A percentile compares a stretch with the other conserved stretches of the same genome.
These are phyloP conservation scores for Russula sp. DNA, from an alignment of 768 basidiomycete species.

Conservation along the genomic window DNA sequence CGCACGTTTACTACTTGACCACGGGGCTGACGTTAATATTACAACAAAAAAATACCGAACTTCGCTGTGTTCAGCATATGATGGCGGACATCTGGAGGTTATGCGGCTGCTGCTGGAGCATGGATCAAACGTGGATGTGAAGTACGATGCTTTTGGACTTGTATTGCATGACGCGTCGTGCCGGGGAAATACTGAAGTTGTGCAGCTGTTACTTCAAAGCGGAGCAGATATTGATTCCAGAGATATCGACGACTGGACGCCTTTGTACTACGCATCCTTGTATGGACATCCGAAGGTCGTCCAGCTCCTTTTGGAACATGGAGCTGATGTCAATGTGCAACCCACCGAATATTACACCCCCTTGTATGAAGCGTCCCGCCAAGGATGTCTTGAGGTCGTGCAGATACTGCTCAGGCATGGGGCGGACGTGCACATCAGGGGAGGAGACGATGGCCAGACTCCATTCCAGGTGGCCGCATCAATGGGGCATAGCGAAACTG, in stretches of 20 bases:
- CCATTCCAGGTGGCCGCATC: background rate
- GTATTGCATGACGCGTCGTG: background rate
- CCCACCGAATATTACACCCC: background rate
- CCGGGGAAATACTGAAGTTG: background rate
- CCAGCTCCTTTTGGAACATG: background rate
- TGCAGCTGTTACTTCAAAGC: background rate
- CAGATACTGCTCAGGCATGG: background rate
- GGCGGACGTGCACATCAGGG: background rate
- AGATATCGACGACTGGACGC: too few species aligned
- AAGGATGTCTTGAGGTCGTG: background rate
- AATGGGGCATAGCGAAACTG: background rate
- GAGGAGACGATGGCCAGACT: background rate
- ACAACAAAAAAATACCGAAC: rapidly evolving
- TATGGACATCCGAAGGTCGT: background rate
- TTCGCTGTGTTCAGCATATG: background rate
- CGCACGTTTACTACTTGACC: background rate
- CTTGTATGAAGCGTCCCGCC: background rate
- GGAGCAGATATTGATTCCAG: background rate
- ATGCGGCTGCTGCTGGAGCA: background rate
- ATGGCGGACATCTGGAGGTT: background rate
- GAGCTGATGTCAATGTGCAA: background rate
- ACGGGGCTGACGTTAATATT: background rate
- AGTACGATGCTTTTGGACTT: background rate
- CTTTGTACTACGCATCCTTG: background rate
- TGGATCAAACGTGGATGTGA: background rate